Conservation (phyloP, 176 grass and related monocot species). For the Rhynchospora pubera region DNA sequence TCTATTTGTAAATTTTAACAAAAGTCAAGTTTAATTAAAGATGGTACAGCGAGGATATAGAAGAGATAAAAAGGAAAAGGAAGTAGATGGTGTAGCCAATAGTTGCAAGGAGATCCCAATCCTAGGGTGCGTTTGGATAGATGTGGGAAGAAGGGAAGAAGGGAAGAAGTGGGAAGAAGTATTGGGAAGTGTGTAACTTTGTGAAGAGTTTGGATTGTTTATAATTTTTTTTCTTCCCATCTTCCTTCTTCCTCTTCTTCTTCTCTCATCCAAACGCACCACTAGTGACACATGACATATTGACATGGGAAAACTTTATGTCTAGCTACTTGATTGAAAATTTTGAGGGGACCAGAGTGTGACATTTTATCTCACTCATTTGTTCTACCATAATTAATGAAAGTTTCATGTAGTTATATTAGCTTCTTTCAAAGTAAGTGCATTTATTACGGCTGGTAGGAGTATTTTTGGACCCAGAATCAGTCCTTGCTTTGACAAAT, state of each 20-base stretch:
- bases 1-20: background rate
- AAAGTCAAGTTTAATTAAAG: slow-evolving; percentile 13
- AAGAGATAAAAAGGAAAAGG: slow-evolving; percentile 6
- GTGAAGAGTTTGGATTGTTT: too few relatives aligned
- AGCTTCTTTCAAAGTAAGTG: background rate
- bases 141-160: too few relatives aligned
- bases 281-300: background rate
- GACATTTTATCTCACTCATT: slow-evolving; percentile 1
- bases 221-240: too few relatives aligned
- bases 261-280: too few relatives aligned
- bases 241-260: too few relatives aligned
- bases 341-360: background rate
- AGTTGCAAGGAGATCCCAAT: background rate
- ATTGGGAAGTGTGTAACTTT: too few relatives aligned
- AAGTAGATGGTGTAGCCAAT: slow-evolving; percentile 6
- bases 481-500: background rate
- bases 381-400: background rate
- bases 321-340: slow-evolving; percentile 1
- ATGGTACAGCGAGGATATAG: background rate
- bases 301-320: background rate
- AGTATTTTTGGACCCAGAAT: background rate
- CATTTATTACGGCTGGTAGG: background rate
- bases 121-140: too few relatives aligned
- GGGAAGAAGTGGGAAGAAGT: too few relatives aligned
- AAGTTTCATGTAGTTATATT: background rate